These are phyloP conservation scores for Magnusiomyces clavatus DNA, from an alignment of 1,139 yeast genomes.

Conservation along the genomic window DNA sequence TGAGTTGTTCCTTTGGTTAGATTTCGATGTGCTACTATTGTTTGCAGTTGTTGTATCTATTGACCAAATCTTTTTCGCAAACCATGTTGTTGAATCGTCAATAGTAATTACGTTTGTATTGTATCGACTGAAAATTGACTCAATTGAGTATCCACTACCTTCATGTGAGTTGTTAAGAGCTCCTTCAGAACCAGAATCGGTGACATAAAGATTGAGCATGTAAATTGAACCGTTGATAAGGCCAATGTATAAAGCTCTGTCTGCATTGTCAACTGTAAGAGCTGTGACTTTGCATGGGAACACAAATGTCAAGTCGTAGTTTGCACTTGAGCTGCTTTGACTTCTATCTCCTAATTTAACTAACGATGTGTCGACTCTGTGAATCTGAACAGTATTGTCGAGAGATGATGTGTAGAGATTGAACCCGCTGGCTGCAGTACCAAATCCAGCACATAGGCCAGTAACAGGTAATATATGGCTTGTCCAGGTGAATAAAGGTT, in stretches of 20 bases:
- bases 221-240: slow-evolving; percentile 55
- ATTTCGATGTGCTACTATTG: too few relatives aligned
- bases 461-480: slow-evolving; percentile 75
- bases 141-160: slow-evolving; percentile 23
- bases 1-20: too few relatives aligned
- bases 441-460: slow-evolving; percentile 48
- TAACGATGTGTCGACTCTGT: slow-evolving; percentile 29
- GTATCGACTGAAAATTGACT: slow-evolving; percentile 42
- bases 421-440: slow-evolving; percentile 39
- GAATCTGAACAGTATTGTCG: slow-evolving; percentile 64
- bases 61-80: too few relatives aligned
- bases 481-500: slow-evolving; percentile 46
- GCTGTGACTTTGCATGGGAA: slow-evolving; percentile 51
- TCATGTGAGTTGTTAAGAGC: too few relatives aligned
- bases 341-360: slow-evolving; percentile 22
- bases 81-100: slow-evolving; percentile 30
- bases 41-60: too few relatives aligned
- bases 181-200: slow-evolving; percentile 29
- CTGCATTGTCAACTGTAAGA: slow-evolving; percentile 73
- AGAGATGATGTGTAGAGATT: slow-evolving; percentile 56
- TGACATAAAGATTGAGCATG: slow-evolving; percentile 47
- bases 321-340: background rate
- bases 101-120: background rate
- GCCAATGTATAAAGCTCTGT: slow-evolving; percentile 68
- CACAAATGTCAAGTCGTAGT: slow-evolving; percentile 57